Evolutionary conservation across 352 stramenopile species (phyloP).

Genomic region (Pythium sp.): DNA sequence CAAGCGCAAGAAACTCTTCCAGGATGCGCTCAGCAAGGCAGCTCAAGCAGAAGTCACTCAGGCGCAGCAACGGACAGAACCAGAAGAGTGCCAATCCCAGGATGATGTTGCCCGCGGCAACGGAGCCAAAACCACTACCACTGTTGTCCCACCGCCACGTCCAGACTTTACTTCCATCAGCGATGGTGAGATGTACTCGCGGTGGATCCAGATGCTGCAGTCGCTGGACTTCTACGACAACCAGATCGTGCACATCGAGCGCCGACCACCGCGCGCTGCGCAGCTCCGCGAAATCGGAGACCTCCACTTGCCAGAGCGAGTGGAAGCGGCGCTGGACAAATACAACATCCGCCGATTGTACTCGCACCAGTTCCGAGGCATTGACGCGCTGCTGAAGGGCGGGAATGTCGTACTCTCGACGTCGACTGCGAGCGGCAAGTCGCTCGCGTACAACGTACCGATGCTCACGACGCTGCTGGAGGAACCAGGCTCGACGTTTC

Average conservation of each 20-base stretch:
- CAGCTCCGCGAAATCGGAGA: slow-evolving; percentile 34
- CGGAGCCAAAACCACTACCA: background rate
- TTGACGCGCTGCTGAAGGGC: slow-evolving; percentile 82
- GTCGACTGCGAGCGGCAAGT: slow-evolving; percentile 96
- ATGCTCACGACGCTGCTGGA: slow-evolving; percentile 80
- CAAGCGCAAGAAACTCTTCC: slow-evolving; percentile 60
- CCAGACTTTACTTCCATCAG: background rate
- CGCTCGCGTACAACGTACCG: slow-evolving; percentile 95
- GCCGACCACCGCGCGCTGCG: slow-evolving; percentile 36
- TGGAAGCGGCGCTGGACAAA: slow-evolving; percentile 40
- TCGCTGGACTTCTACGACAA: slow-evolving; percentile 55
- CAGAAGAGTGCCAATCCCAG: background rate
- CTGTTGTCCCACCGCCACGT: background rate
- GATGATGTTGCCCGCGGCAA: background rate
- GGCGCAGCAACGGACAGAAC: background rate
- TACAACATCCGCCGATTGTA: slow-evolving; percentile 84
- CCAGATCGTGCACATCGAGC: slow-evolving; percentile 85
- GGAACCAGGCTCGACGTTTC: slow-evolving; percentile 59
- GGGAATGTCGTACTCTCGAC: slow-evolving; percentile 95
- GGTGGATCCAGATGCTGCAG: slow-evolving; percentile 48
- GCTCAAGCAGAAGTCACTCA: background rate
- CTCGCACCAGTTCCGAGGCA: slow-evolving; percentile 87
- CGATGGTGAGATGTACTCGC: slow-evolving; percentile 19
- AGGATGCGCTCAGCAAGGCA: slow-evolving; percentile 29
- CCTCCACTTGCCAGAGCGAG: slow-evolving; percentile 33